Evolutionary conservation across 768 basidiomycete species (phyloP), one percentile per base, ranked within the genome.

Genomic region (Serendipita sp.): DNA sequence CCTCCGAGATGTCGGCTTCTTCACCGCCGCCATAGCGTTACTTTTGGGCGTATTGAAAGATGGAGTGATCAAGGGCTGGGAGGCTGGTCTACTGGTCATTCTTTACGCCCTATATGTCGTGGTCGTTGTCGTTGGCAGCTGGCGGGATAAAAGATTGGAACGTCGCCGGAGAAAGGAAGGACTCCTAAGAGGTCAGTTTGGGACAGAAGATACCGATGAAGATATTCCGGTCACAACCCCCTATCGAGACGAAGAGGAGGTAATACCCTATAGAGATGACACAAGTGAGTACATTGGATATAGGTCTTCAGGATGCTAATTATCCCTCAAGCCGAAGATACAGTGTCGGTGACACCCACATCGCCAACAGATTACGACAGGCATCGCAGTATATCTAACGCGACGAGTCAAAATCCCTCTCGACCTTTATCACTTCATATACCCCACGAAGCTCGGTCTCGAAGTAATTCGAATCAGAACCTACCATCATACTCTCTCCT

Each of bases 1-100:
- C 76, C 74, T 97, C 10, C 86, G 96, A 44, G 96, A 99, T 73
- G 89, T 95, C 36, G 86, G 89, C 3, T 98, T 98, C 79, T 97
- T 97, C 75, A 84, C 88, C n/a, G 70, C 82, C 8, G 88, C 95
- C 0, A 84, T 97, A 46, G 64, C 74, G n/a, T 68, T 89, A n/a
- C 78, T 96, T 1, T 78, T 98, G 11, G 71, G 80, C 15, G 89
- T 89, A 41, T 79, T 97, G 5, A 81, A 79, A 71, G 96, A 99
- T 71, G 83, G 85, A 3, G 74, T 75, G 32, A 85, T 99, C 63
- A 76, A 75, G 63, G 74, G 77, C 4, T 85, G 82, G 81, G 96
- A 99, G 73, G 84, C 92, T 0, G 79, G 75, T 1, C 54, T 78
- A 3, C 81, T 98, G 75, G 77, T 96, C 47, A 77, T 72, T 2